Evolutionary conservation across 2,329 filamentous ascomycete species (phyloP).

Genomic region (Claviceps digitariae): DNA sequence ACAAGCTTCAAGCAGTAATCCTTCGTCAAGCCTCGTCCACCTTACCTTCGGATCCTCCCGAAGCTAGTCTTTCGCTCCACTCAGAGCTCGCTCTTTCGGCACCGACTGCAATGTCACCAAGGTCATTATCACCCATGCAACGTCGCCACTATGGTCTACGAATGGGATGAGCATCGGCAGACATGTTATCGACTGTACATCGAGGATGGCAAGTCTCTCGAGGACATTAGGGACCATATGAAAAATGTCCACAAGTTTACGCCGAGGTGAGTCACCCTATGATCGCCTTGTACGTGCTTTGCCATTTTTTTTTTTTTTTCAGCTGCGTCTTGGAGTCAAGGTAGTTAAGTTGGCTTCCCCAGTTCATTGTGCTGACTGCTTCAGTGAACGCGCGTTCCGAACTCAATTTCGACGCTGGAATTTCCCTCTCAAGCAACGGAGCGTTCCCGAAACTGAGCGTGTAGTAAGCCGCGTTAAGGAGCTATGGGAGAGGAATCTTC

Average conservation of each 20-base stretch:
- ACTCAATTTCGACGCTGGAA: no score
- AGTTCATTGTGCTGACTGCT: constrained; percentile 13
- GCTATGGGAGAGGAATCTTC: constrained; percentile 63
- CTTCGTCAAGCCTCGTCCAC: no score
- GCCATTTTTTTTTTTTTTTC: neutral
- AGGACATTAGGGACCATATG: constrained; percentile 64
- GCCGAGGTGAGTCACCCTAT: constrained; percentile 49
- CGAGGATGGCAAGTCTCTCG: constrained; percentile 56
- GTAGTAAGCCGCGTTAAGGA: constrained; percentile 59
- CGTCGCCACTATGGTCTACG: constrained; percentile 32
- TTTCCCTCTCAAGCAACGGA: no score
- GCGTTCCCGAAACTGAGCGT: no score
- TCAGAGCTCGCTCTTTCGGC: no score
- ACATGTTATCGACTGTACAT: constrained; percentile 53
- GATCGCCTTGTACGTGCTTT: neutral
- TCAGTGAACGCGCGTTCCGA: no score
- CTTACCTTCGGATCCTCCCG: no score
- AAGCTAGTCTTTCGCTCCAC: no score
- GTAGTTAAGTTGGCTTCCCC: no score
- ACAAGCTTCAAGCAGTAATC: no score
- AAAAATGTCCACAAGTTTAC: constrained; percentile 50
- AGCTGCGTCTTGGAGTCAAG: neutral
- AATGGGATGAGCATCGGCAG: constrained; percentile 31
- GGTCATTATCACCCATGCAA: no score
- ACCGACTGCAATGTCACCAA: no score